Conservation (phyloP, 2,329 filamentous ascomycete genomes). For the Lasiodiplodia sp. region DNA sequence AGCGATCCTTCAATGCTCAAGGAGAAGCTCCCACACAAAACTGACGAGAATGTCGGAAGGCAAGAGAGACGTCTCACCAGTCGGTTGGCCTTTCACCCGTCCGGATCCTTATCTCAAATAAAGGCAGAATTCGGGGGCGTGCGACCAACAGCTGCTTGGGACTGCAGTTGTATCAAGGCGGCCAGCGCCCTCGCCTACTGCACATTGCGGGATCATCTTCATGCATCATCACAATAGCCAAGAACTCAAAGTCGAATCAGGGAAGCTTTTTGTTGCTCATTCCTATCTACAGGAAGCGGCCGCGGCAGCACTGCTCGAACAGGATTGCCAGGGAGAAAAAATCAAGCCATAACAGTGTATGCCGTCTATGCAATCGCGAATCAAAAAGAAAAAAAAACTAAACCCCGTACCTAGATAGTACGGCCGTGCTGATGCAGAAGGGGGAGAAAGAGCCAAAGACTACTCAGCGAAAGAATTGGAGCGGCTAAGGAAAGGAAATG, state of each 20-base stretch:
- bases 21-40: neutral
- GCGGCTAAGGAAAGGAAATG: constrained; percentile 8
- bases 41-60: neutral
- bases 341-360: constrained; percentile 1
- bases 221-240: neutral
- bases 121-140: neutral
- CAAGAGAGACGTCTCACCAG: neutral
- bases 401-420: constrained; percentile 17
- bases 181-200: neutral
- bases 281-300: constrained; percentile 20
- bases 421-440: constrained; percentile 19
- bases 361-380: constrained; percentile 15
- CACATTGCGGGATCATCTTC: neutral
- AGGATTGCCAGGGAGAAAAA: neutral
- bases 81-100: neutral
- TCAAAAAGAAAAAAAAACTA: constrained; percentile 13
- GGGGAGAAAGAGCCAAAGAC: neutral
- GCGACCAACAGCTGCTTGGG: neutral
- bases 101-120: neutral
- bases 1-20: neutral
- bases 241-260: neutral
- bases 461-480: constrained; percentile 6
- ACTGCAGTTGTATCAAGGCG: constrained; percentile 5
- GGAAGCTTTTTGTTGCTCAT: constrained; percentile 1
- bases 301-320: neutral